Evolutionary conservation across 2,329 filamentous ascomycete genomes (phyloP).

Genomic region (Capronia epimyces): DNA sequence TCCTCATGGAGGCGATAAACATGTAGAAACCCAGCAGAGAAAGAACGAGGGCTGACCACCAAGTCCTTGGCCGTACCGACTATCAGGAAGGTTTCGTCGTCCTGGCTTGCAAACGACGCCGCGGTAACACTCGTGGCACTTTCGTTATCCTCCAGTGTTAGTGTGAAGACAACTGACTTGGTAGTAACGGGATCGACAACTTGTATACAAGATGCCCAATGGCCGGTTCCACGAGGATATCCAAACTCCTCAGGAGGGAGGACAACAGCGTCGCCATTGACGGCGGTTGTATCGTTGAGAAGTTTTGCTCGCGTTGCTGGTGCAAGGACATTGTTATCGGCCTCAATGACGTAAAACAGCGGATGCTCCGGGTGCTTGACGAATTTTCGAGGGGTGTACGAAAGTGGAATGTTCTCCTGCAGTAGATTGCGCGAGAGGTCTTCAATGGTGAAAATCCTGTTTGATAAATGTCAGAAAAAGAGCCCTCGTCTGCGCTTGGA

Average conservation of each 20-base stretch:
- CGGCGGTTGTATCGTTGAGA: constrained; percentile 62
- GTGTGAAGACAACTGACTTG: constrained; percentile 67
- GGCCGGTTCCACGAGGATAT: constrained; percentile 72
- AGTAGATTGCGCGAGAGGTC: constrained; percentile 79
- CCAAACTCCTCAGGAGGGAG: constrained; percentile 80
- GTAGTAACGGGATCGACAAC: constrained; percentile 76
- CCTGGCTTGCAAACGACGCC: constrained; percentile 80
- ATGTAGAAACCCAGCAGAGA: constrained; percentile 76
- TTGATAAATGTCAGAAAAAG: constrained; percentile 6
- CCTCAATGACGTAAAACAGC: constrained; percentile 88
- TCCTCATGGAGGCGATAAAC: constrained; percentile 85
- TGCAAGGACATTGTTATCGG: constrained; percentile 85
- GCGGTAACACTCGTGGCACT: constrained; percentile 80
- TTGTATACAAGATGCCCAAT: constrained; percentile 95
- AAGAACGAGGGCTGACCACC: constrained; percentile 68
- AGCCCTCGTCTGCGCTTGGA: neutral
- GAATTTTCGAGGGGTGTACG: constrained; percentile 84
- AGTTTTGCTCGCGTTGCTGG: constrained; percentile 70
- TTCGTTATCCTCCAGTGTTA: constrained; percentile 85
- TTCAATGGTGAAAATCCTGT: constrained; percentile 82
- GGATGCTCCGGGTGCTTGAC: constrained; percentile 81
- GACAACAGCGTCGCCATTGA: constrained; percentile 66
- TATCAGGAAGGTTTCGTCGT: constrained; percentile 83
- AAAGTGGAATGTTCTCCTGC: constrained; percentile 77
- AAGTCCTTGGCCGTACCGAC: constrained; percentile 93